These are phyloP conservation scores for Botryotinia convoluta DNA, from an alignment of 2,329 filamentous ascomycete species.

Conservation along the genomic window DNA sequence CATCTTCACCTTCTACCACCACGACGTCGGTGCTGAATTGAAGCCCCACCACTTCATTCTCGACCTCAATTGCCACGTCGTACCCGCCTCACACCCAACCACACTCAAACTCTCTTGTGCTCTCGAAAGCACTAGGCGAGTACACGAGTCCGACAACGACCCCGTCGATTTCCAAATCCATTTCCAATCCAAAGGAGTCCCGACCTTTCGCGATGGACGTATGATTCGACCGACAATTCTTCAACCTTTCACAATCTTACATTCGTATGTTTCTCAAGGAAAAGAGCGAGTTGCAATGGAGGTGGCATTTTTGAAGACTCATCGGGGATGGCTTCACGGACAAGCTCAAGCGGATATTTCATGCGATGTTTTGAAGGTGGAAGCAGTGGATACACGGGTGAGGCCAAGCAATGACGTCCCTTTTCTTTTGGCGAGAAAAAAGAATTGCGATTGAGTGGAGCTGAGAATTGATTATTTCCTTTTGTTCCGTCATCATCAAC, in stretches of 20 bases:
- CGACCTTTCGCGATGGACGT: not conserved
- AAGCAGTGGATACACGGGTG: not conserved
- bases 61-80: not conserved
- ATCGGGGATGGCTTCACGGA: not conserved
- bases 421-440: not conserved
- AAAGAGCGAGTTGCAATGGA: not conserved
- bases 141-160: not conserved
- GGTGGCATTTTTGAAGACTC: not conserved
- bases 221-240: not conserved
- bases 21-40: not conserved
- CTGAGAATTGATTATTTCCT: not conserved
- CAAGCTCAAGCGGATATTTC: not conserved
- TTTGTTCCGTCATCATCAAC: not conserved
- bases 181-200: not conserved
- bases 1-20: not conserved
- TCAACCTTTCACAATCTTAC: not conserved
- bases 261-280: not conserved
- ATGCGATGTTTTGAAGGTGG: not conserved
- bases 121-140: not conserved
- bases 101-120: not conserved
- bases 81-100: too few relatives aligned
- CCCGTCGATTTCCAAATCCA: not conserved
- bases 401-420: not conserved
- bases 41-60: not conserved
- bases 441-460: not conserved